Percentiles rank a stretch among this genome's conserved stretches.
These are phyloP conservation scores for Ceratocystis diversiconidia DNA, from an alignment of 2,329 filamentous ascomycete genomes.

Conservation along the genomic window DNA sequence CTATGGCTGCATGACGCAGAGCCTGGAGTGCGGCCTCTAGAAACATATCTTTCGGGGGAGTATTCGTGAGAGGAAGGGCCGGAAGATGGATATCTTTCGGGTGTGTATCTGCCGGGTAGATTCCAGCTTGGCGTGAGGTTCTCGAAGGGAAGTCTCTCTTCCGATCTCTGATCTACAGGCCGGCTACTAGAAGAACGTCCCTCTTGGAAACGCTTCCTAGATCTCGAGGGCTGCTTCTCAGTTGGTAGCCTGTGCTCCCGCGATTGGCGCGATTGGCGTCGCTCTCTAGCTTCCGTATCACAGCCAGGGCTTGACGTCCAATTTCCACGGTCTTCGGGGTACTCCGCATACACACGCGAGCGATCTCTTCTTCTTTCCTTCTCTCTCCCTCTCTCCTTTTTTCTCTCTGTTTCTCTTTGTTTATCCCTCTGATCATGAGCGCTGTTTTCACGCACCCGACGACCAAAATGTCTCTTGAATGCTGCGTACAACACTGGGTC, in stretches of 20 bases:
- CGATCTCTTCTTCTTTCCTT: background rate
- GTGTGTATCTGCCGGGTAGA: background rate
- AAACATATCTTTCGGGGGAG: background rate
- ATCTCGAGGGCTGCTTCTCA: background rate
- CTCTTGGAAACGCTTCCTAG: background rate
- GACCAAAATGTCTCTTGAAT: background rate
- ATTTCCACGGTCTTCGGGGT: background rate
- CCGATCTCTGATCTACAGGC: background rate
- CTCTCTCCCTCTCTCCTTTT: background rate
- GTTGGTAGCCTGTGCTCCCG: background rate
- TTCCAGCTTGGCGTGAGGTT: background rate
- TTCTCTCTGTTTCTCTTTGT: background rate
- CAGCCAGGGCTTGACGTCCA: background rate
- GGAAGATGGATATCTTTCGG: background rate
- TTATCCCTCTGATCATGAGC: background rate
- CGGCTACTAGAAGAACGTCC: background rate
- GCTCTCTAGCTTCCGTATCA: background rate
- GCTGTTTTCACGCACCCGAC: background rate
- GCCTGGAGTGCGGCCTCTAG: background rate
- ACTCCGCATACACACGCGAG: background rate
- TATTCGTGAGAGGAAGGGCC: background rate
- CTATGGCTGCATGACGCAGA: background rate
- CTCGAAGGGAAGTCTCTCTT: background rate
- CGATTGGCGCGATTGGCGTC: no score
- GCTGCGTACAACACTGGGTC: background rate